Evolutionary conservation across 345 rosid species (phyloP).

Genomic region (Hibiscus trionum): DNA sequence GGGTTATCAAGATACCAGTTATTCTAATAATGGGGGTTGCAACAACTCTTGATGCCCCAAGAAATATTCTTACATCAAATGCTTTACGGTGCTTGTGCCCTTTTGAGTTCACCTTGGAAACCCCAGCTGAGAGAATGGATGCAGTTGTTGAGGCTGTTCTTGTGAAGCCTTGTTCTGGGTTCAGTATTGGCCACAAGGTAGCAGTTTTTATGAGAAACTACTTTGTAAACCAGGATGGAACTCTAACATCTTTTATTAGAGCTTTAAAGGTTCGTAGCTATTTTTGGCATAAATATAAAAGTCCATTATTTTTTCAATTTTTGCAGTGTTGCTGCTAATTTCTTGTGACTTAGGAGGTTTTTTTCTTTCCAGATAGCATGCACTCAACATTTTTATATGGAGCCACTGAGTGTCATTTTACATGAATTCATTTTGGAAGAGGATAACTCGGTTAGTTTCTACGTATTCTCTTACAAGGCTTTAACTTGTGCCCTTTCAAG

Average conservation of each 20-base stretch:
- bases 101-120: constrained; percentile 60
- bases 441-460: constrained; percentile 39
- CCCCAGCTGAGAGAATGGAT: constrained; percentile 81
- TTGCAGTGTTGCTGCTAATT: constrained; percentile 6
- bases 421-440: constrained; percentile 40
- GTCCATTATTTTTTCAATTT: background rate
- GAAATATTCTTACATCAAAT: constrained; percentile 50
- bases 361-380: constrained; percentile 67
- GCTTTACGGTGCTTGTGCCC: constrained; percentile 59
- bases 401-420: constrained; percentile 61
- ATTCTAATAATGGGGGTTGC: constrained; percentile 78
- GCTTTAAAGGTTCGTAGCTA: constrained; percentile 65
- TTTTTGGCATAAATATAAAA: constrained; percentile 1
- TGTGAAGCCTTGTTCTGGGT: constrained; percentile 66
- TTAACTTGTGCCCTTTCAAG: background rate
- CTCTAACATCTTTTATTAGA: constrained; percentile 73
- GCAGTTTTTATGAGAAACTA: constrained; percentile 69
- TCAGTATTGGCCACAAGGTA: constrained; percentile 62
- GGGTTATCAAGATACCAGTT: constrained; percentile 77
- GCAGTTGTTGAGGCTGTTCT: constrained; percentile 73
- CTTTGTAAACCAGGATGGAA: constrained; percentile 78
- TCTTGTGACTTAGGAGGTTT: background rate
- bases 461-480: background rate
- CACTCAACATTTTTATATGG: constrained; percentile 67
- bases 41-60: constrained; percentile 68